A percentile compares a stretch with the other conserved stretches of the same genome.
phyloP scores from a whole-genome alignment of 2,329 filamentous ascomycete species.

The Neoscytalidium dimidiatum region DNA sequence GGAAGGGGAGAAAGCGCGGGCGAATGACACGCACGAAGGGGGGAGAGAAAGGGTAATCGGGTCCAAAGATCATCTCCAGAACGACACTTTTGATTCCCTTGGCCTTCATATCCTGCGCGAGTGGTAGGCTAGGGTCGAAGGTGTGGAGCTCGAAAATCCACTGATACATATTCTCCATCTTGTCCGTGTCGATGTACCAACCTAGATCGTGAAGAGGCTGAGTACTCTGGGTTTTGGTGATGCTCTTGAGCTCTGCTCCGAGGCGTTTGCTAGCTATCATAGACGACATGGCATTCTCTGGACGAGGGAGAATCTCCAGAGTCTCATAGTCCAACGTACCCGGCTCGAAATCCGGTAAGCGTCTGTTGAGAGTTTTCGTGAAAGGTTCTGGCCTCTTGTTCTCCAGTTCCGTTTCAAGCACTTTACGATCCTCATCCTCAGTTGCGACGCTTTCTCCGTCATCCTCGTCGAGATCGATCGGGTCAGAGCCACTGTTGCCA shows the following conservation, averaged over 20 bases:
- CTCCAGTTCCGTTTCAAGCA: slow-evolving; percentile 32
- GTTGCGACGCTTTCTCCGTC: slow-evolving; percentile 52
- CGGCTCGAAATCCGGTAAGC: slow-evolving; percentile 65
- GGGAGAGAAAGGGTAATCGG: slow-evolving; percentile 73
- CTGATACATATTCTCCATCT: slow-evolving; percentile 71
- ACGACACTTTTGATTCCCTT: slow-evolving; percentile 67
- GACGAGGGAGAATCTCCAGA: slow-evolving; percentile 60
- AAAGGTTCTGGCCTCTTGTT: slow-evolving; percentile 18
- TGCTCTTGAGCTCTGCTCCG: slow-evolving; percentile 63
- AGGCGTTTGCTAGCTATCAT: slow-evolving; percentile 62
- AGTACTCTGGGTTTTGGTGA: slow-evolving; percentile 65
- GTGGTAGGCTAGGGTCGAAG: slow-evolving; percentile 68
- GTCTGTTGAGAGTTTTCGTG: not conserved
- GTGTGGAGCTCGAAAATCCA: slow-evolving; percentile 91
- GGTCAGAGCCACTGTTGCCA: not conserved
- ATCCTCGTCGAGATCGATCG: slow-evolving; percentile 26
- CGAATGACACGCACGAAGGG: slow-evolving; percentile 83
- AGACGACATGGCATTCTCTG: slow-evolving; percentile 62
- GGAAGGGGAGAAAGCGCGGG: slow-evolving; percentile 75
- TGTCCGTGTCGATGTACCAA: slow-evolving; percentile 77
- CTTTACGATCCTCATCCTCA: slow-evolving; percentile 48
- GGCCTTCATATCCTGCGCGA: slow-evolving; percentile 73
- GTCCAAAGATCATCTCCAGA: slow-evolving; percentile 78
- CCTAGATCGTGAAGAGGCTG: slow-evolving; percentile 68
- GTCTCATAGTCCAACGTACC: slow-evolving; percentile 63